Evolutionary conservation across 805 yeast genomes (phyloP).

Genomic region (Kluyveromyces starmeri): DNA sequence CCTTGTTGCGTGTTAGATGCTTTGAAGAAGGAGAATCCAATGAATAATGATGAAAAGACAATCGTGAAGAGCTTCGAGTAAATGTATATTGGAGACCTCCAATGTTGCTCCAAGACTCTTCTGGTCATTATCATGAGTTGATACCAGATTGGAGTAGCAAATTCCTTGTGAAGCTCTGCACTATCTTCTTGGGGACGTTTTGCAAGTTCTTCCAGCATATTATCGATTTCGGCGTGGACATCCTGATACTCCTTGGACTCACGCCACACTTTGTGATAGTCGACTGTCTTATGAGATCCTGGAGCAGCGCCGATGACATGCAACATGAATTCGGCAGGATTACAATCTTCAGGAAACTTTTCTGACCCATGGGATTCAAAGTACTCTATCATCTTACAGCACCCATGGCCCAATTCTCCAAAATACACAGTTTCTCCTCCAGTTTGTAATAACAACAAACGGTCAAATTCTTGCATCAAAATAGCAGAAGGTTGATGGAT

Average conservation of each 20-base stretch:
- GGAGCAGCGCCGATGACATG: constrained; percentile 72
- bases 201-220: constrained; percentile 39
- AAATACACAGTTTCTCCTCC: constrained; percentile 71
- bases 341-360: constrained; percentile 43
- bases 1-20: constrained; percentile 40
- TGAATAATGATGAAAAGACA: constrained; percentile 37
- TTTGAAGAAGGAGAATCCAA: constrained; percentile 48
- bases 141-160: constrained; percentile 17
- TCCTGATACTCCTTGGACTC: constrained; percentile 32
- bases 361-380: constrained; percentile 62
- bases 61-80: constrained; percentile 37
- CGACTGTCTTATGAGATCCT: constrained; percentile 42
- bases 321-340: constrained; percentile 64
- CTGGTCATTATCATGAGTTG: constrained; percentile 32
- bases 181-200: constrained; percentile 11
- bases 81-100: constrained; percentile 36
- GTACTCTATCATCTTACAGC: constrained; percentile 44
- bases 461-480: constrained; percentile 50
- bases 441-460: constrained; percentile 48
- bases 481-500: constrained; percentile 65
- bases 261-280: constrained; percentile 52
- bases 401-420: constrained; percentile 54
- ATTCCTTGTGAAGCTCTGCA: constrained; percentile 14
- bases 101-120: constrained; percentile 35
- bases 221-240: constrained; percentile 34